These are phyloP conservation scores for Berberis vulgaris DNA, from an alignment of 164 flowering plant genomes.

Conservation along the genomic window DNA sequence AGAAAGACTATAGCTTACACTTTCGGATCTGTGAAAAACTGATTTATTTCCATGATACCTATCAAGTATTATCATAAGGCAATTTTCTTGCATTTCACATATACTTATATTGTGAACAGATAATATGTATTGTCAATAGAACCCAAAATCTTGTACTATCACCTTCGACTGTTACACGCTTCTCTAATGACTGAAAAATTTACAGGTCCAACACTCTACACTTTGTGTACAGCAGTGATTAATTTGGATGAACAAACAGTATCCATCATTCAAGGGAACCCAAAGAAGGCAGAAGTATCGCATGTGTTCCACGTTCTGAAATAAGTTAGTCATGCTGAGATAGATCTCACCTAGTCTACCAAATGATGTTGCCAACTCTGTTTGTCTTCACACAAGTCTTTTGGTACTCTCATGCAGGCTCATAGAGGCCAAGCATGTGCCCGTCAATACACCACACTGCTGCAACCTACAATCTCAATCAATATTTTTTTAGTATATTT, in stretches of 20 bases:
- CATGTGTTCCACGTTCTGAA: conserved; percentile 32
- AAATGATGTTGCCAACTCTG: neutral
- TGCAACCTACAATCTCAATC: conserved; percentile 50
- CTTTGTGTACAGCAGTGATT: conserved; percentile 56
- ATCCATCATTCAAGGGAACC: conserved; percentile 63
- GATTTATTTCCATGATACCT: too few species aligned
- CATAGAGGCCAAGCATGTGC: conserved; percentile 79
- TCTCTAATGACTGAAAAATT: conserved; percentile 4
- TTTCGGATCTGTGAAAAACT: too few species aligned
- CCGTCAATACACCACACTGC: conserved; percentile 78
- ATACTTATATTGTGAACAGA: neutral
- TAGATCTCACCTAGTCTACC: neutral
- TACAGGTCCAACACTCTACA: conserved; percentile 72
- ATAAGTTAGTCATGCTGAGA: neutral
- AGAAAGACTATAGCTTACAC: too few species aligned
- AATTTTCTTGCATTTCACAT: neutral
- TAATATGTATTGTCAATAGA: neutral
- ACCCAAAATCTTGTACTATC: neutral
- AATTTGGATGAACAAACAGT: conserved; percentile 54
- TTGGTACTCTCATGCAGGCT: conserved; percentile 31
- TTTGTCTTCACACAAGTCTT: neutral
- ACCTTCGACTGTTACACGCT: neutral
- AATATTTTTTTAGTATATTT: neutral
- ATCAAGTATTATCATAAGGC: too few species aligned
- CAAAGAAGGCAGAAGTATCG: conserved; percentile 35